Conservation (phyloP, 2,329 filamentous ascomycete species). For the Aspergillus sp. region DNA sequence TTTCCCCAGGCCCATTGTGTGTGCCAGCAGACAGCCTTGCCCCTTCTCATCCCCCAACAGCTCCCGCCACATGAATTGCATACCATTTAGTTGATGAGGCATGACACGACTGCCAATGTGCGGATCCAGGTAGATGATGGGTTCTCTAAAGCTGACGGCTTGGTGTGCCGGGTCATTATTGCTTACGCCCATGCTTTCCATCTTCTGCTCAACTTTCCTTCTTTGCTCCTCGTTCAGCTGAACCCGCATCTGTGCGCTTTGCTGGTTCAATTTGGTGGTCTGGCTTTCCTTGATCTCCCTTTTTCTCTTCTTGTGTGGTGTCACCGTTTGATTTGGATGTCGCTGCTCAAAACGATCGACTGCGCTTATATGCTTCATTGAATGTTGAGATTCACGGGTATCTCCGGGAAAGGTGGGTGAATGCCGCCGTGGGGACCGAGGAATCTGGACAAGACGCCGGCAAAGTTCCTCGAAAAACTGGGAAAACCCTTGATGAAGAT, state of each 20-base stretch:
- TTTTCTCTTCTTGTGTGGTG: constrained; percentile 50
- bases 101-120: constrained; percentile 68
- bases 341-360: constrained; percentile 3
- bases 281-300: constrained; percentile 49
- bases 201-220: constrained; percentile 30
- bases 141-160: constrained; percentile 45
- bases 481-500: constrained; percentile 25
- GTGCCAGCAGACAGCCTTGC: constrained; percentile 79
- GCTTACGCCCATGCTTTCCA: constrained; percentile 32
- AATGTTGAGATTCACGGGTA: no score
- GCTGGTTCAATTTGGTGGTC: constrained; percentile 54
- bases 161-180: constrained; percentile 46
- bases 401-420: no score
- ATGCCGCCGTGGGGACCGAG: not conserved
- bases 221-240: constrained; percentile 56
- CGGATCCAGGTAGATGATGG: constrained; percentile 56
- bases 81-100: constrained; percentile 74
- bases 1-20: constrained; percentile 91
- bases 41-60: constrained; percentile 62
- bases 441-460: constrained; percentile 14
- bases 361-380: not conserved
- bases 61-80: constrained; percentile 88
- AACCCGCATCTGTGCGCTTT: constrained; percentile 54
- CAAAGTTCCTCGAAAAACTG: constrained; percentile 29
- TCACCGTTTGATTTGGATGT: constrained; percentile 8